Base-by-base conservation (phyloP, 345 rosid genomes). In the Salix suchowensis region DNA sequence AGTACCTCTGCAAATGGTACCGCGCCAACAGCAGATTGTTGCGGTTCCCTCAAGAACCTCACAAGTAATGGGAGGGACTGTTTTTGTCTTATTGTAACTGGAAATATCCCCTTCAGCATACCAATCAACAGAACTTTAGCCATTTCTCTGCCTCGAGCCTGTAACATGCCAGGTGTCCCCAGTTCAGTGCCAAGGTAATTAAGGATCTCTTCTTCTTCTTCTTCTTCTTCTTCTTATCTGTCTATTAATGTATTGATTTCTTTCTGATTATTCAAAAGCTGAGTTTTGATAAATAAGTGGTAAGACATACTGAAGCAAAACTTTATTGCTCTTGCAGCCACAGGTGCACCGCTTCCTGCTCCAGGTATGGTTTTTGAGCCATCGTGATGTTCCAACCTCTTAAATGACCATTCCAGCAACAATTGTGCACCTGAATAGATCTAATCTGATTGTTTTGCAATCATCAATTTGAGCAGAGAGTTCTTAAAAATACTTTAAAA, bases 141-240 rank as follows among this genome's bases (percentile, higher is more conserved):
- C 37, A 78, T 95, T 74, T 85, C 92, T 61, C 98, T 95, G 50
- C 98, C 98, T 8, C 90, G 89, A 0, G 90, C 96, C 52, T 93
- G 98, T 75, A 93, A 90, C 87, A 89, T 89, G 96, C 85, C 94
- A 23, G 82, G 89, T 7, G 91, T 93, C 66, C 66, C 92, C 98
- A 18, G 74, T 95, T 77, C 93, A 91, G 65, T 93, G 98, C 91
- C 80, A 89, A 86, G 89, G 96, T 85, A 62, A 4, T 40, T 8
- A 6, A 26, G 4, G 66, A 68, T 26, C 14, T 36, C 44, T 39
- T 39, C 40, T 39, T 39, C 40, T 40, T 60, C 44, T 42, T 9
- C 5, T 24, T 14, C 2, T 52, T 9, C 2, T 52, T 9, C 2
- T 21, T 13, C 19, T 1, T 13, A 32, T 1, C 8, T 30, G 48